Evolutionary conservation across 2,329 filamentous ascomycete genomes (phyloP).

Genomic region (Lachnellula suecica): DNA sequence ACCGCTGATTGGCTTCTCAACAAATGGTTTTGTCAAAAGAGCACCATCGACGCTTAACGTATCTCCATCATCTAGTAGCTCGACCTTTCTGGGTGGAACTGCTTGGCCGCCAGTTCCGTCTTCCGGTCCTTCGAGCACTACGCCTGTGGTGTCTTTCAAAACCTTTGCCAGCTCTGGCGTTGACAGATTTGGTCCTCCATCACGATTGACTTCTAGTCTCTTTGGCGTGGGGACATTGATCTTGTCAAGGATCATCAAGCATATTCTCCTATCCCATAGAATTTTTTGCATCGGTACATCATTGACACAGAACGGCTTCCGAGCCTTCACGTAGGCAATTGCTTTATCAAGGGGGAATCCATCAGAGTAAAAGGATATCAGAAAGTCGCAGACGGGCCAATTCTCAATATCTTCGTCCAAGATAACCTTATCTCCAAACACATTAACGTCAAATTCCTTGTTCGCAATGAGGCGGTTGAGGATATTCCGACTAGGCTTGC

Average conservation of each 20-base stretch:
- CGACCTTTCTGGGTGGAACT: conserved; percentile 62
- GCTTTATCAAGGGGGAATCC: conserved; percentile 97
- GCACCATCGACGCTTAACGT: conserved; percentile 84
- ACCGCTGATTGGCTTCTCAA: conserved; percentile 97
- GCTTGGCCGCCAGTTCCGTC: conserved; percentile 60
- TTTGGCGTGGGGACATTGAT: conserved; percentile 88
- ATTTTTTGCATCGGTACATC: conserved; percentile 97
- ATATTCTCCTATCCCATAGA: conserved; percentile 91
- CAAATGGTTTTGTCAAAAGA: conserved; percentile 85
- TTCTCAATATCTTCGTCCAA: conserved; percentile 95
- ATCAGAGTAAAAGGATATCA: conserved; percentile 98
- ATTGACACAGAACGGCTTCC: conserved; percentile 96
- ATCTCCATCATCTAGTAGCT: conserved; percentile 88
- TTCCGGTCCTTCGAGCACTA: conserved; percentile 69
- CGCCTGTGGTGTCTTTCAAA: conserved; percentile 76
- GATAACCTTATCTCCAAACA: conserved; percentile 99
- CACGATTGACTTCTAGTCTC: conserved; percentile 86
- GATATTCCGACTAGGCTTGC: conserved; percentile 96
- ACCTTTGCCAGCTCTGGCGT: conserved; percentile 79
- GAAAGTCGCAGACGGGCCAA: conserved; percentile 88
- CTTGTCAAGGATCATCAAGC: conserved; percentile 82
- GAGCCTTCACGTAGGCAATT: conserved; percentile 88
- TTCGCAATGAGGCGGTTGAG: conserved; percentile 88
- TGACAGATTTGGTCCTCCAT: conserved; percentile 80
- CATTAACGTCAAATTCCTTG: conserved; percentile 91